A percentile compares a stretch with the other conserved stretches of the same genome.
Conservation (phyloP, 306 rosid genomes). For the Cucumis hystrix region DNA sequence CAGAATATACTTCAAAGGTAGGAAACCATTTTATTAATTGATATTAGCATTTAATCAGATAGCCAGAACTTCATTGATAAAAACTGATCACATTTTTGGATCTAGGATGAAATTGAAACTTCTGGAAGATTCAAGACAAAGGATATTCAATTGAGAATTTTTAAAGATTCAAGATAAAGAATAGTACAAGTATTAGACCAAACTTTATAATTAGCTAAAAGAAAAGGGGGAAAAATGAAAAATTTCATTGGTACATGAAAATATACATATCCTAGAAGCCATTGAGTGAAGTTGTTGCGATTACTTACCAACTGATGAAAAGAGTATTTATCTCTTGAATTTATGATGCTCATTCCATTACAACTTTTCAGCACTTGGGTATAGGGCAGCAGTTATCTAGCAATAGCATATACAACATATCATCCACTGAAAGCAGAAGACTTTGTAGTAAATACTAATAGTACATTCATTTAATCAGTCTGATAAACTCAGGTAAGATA, state of each 20-base stretch:
- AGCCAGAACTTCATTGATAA: background rate
- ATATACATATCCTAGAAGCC: background rate
- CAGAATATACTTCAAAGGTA: too few relatives aligned
- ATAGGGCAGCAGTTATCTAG: background rate
- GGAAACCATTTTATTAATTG: background rate
- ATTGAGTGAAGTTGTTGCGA: background rate
- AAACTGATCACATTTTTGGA: background rate
- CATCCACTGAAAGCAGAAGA: background rate
- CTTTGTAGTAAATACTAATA: background rate
- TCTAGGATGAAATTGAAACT: background rate
- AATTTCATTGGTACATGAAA: background rate
- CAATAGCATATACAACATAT: background rate
- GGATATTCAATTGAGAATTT: background rate
- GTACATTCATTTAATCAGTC: background rate
- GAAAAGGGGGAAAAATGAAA: too few relatives aligned
- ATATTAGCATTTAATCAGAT: background rate
- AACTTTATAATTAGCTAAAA: background rate
- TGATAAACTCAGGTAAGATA: background rate
- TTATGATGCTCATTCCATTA: background rate
- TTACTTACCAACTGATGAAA: background rate
- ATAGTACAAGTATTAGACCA: background rate
- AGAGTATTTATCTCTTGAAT: background rate
- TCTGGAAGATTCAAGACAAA: background rate
- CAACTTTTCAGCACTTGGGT: background rate
- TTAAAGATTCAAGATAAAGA: background rate